Percentiles rank a stretch among this genome's conserved stretches.
Evolutionary conservation across 2,329 filamentous ascomycete genomes (phyloP).

Genomic region (Ascosphaera pollenicola): DNA sequence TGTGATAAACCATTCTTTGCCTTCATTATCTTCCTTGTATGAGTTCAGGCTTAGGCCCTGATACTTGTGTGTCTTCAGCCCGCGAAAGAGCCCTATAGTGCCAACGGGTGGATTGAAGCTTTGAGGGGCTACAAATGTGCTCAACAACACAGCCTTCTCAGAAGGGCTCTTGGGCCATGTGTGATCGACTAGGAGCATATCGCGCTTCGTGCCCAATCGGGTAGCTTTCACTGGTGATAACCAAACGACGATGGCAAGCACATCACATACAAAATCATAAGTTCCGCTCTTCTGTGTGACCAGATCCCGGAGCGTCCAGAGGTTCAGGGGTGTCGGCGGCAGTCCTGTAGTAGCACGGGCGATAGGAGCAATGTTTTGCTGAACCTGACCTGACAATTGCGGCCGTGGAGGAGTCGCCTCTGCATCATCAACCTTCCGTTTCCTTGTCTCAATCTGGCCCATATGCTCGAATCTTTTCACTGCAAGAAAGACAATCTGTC

Average conservation of each 20-base stretch:
- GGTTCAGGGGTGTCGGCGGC: not conserved
- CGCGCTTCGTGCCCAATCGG: conserved; percentile 8
- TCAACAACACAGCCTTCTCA: conserved; percentile 8
- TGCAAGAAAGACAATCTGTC: not conserved
- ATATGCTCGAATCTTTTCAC: not conserved
- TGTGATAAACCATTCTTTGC: conserved; percentile 9
- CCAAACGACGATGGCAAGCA: conserved; percentile 10
- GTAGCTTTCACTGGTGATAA: conserved; percentile 5
- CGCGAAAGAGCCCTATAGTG: conserved; percentile 10
- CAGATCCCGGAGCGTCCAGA: conserved; percentile 7
- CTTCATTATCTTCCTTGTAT: conserved; percentile 8
- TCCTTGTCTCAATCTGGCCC: not conserved
- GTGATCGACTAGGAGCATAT: conserved; percentile 11
- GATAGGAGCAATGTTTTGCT: too few relatives aligned
- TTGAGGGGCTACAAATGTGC: conserved; percentile 11
- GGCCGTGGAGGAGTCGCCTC: not conserved
- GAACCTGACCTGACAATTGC: not conserved
- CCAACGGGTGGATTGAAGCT: conserved; percentile 9
- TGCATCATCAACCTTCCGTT: not conserved
- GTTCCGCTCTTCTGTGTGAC: not conserved
- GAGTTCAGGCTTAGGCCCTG: conserved; percentile 11
- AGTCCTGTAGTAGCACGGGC: too few relatives aligned
- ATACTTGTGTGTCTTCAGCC: conserved; percentile 11
- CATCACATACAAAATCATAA: conserved; percentile 9
- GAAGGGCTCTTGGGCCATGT: conserved; percentile 3